Percentiles rank a stretch among this genome's conserved stretches.
Evolutionary conservation across 2,329 filamentous ascomycete species (phyloP).

Genomic region (Aspergillus costaricaensis): DNA sequence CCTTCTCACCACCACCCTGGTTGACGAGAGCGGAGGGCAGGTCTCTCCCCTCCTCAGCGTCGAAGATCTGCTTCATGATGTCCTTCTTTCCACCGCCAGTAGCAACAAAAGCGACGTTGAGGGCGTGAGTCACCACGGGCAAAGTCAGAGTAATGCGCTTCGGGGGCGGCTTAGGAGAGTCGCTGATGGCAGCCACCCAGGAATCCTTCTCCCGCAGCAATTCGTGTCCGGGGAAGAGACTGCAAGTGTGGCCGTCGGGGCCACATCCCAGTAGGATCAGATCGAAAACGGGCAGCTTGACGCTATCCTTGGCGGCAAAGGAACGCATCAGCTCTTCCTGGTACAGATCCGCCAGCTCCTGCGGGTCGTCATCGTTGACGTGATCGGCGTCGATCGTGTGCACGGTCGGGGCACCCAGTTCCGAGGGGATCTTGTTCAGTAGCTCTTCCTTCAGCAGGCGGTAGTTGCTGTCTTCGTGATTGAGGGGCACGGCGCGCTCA

Average conservation of each 20-base stretch:
- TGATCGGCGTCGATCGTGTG: slow-evolving; percentile 73
- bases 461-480: slow-evolving; percentile 94
- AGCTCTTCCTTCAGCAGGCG: slow-evolving; percentile 82
- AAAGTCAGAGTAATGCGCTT: slow-evolving; percentile 89
- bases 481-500: slow-evolving; percentile 89
- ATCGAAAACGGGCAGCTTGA: slow-evolving; percentile 93
- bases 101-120: slow-evolving; percentile 87
- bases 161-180: slow-evolving; percentile 92
- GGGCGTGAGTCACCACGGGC: slow-evolving; percentile 83
- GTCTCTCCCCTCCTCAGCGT: slow-evolving; percentile 68
- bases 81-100: slow-evolving; percentile 89
- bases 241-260: slow-evolving; percentile 96
- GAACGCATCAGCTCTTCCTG: slow-evolving; percentile 81
- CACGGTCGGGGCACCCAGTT: slow-evolving; percentile 67
- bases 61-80: slow-evolving; percentile 90
- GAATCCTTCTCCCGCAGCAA: slow-evolving; percentile 82
- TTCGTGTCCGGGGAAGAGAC: slow-evolving; percentile 86
- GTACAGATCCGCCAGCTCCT: slow-evolving; percentile 92
- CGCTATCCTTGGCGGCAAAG: slow-evolving; percentile 90
- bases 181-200: slow-evolving; percentile 89
- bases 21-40: slow-evolving; percentile 90
- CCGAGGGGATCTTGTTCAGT: slow-evolving; percentile 79
- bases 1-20: slow-evolving; percentile 76
- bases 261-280: slow-evolving; percentile 90
- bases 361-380: slow-evolving; percentile 74